Evolutionary conservation across 495 filamentous ascomycete genomes (phyloP).

Genomic region (Trichoderma virens): DNA sequence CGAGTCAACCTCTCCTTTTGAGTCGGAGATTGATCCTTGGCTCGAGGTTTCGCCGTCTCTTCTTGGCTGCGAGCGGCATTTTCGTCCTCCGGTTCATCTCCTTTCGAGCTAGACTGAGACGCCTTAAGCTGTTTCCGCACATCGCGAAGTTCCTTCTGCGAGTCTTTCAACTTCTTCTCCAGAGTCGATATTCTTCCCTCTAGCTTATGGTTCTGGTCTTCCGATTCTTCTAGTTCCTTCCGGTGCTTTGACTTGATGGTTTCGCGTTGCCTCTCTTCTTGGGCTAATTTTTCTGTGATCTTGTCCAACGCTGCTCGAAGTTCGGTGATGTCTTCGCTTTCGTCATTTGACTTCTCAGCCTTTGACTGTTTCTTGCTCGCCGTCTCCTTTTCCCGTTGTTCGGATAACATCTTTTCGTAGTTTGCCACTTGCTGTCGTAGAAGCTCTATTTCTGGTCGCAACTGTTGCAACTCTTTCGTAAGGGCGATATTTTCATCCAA

Average conservation of each 20-base stretch:
- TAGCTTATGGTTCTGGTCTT: neutral
- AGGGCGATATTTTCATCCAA: neutral
- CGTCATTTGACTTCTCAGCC: neutral
- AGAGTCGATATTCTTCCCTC: neutral
- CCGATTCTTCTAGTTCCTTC: slow-evolving; percentile 14
- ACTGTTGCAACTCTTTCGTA: neutral
- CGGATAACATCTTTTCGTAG: neutral
- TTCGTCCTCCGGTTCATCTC: slow-evolving; percentile 31
- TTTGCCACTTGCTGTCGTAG: neutral
- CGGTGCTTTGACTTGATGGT: neutral
- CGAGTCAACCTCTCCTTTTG: slow-evolving; percentile 14
- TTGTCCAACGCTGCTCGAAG: neutral
- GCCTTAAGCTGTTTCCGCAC: slow-evolving; percentile 58
- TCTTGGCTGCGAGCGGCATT: slow-evolving; percentile 22
- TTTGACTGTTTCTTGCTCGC: neutral
- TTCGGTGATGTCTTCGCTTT: neutral
- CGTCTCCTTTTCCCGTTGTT: neutral
- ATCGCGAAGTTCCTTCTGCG: neutral
- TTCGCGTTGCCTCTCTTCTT: neutral
- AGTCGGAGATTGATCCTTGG: slow-evolving; percentile 28
- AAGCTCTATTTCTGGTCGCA: neutral
- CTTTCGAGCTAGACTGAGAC: slow-evolving; percentile 25
- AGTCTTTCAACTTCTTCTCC: neutral
- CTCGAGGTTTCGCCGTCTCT: slow-evolving; percentile 27
- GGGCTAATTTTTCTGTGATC: neutral